Percentiles rank a stretch among this genome's conserved stretches.
Evolutionary conservation across 306 rosid species (phyloP).

Genomic region (Corylus americana): DNA sequence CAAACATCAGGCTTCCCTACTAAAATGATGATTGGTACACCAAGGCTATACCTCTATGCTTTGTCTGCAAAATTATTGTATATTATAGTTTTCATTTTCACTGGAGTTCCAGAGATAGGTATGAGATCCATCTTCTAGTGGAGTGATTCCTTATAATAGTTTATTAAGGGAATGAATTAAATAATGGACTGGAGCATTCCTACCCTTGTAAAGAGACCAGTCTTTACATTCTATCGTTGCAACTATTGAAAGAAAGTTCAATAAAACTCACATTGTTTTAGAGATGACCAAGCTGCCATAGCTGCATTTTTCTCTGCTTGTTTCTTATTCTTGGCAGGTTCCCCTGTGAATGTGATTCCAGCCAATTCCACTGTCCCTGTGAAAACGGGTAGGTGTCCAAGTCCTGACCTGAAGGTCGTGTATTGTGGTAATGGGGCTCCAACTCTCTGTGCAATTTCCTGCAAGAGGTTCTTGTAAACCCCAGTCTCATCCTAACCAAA

Average conservation of each 20-base stretch:
- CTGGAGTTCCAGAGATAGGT: not conserved
- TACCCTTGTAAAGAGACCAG: not conserved
- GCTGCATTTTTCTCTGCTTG: conserved; percentile 99
- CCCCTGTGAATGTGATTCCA: conserved; percentile 90
- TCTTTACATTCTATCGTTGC: not conserved
- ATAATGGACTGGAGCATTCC: not conserved
- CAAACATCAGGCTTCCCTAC: not conserved
- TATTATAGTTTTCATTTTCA: not conserved
- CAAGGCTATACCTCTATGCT: not conserved
- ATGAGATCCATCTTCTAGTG: not conserved
- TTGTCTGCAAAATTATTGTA: not conserved
- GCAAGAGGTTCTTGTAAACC: conserved; percentile 94
- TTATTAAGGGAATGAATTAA: not conserved
- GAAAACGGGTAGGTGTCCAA: conserved; percentile 94
- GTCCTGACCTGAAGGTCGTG: conserved; percentile 89
- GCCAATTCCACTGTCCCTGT: conserved; percentile 96
- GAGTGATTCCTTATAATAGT: not conserved
- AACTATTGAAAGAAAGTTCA: not conserved
- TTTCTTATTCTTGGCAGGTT: conserved; percentile 94
- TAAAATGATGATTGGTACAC: not conserved
- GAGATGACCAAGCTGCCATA: conserved; percentile 98
- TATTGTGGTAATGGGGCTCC: conserved; percentile 98
- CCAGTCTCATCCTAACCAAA: conserved; percentile 89
- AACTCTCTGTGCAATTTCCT: conserved; percentile 97
- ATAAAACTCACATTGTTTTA: conserved; percentile 82